Percentiles rank a stretch among this genome's conserved stretches.
phyloP scores from a whole-genome alignment of 495 filamentous ascomycete genomes.

The Xylaria telfairii region DNA sequence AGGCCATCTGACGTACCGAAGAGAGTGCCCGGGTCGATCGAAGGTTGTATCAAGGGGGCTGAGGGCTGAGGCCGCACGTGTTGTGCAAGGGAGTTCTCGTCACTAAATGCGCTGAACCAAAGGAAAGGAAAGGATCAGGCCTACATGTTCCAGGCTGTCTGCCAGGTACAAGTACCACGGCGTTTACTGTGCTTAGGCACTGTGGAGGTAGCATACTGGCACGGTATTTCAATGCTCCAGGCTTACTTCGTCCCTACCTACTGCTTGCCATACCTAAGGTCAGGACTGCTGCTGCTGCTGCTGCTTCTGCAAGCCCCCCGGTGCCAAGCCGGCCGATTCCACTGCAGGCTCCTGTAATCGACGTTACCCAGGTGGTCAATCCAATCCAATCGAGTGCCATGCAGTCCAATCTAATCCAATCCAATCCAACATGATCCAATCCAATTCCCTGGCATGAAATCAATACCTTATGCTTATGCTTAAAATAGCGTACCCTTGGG shows the following conservation, averaged over 20 bases:
- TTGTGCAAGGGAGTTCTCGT: neutral
- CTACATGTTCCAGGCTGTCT: neutral
- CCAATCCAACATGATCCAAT: no score
- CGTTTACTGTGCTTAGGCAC: no score
- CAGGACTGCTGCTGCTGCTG: no score
- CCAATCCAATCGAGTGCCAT: neutral
- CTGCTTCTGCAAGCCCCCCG: neutral
- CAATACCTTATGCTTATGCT: conserved; percentile 22
- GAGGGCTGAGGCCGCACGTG: conserved; percentile 9
- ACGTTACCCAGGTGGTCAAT: neutral
- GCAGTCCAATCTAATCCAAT: no score
- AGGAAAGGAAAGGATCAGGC: no score
- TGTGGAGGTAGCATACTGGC: no score
- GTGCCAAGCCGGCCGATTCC: conserved; percentile 22
- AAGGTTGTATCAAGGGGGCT: conserved; percentile 7
- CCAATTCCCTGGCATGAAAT: no score
- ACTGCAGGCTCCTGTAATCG: conserved; percentile 15
- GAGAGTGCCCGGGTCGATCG: neutral
- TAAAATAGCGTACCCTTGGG: conserved; percentile 17
- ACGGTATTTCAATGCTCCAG: no score
- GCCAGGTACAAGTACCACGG: neutral
- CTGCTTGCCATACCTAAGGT: neutral
- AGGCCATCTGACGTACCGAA: no score
- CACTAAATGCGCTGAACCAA: neutral
- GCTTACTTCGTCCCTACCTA: no score